Conservation (phyloP, 345 rosid species). For the Populus nigra region DNA sequence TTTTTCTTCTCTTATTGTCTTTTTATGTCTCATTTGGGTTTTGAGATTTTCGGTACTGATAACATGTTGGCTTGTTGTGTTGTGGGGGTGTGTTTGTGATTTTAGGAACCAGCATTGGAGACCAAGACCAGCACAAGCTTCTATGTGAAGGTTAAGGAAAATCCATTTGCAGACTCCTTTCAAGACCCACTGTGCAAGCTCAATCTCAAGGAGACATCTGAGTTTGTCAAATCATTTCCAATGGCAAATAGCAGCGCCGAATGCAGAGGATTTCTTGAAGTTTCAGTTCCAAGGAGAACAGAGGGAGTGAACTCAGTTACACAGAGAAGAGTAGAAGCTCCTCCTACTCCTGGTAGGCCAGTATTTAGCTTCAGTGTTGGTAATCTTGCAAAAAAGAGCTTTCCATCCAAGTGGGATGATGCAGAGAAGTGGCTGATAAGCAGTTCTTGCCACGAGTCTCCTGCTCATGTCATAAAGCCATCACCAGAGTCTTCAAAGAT, state of each 20-base stretch:
- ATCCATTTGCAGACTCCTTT: slow-evolving; percentile 55
- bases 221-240: slow-evolving; percentile 68
- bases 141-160: slow-evolving; percentile 35
- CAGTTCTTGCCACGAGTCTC: slow-evolving; percentile 58
- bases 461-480: slow-evolving; percentile 56
- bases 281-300: slow-evolving; percentile 53
- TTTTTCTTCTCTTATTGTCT: neutral
- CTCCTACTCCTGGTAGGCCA: slow-evolving; percentile 80
- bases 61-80: neutral
- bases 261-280: slow-evolving; percentile 35
- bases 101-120: slow-evolving; percentile 40
- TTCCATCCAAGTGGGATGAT: slow-evolving; percentile 96
- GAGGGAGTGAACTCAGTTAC: slow-evolving; percentile 52
- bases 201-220: slow-evolving; percentile 67
- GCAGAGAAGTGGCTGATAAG: slow-evolving; percentile 87
- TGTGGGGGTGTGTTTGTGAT: slow-evolving; percentile 6
- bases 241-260: slow-evolving; percentile 27
- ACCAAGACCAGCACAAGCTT: slow-evolving; percentile 22
- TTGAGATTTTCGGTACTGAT: neutral
- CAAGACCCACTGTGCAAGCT: slow-evolving; percentile 68
- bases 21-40: neutral
- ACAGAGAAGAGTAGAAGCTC: slow-evolving; percentile 55
- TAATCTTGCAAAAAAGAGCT: slow-evolving; percentile 53
- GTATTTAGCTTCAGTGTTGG: slow-evolving; percentile 61
- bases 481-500: slow-evolving; percentile 31